Evolutionary conservation across 1,139 yeast genomes (phyloP).

Genomic region (Hemisphaericaspora xylofermentans): DNA sequence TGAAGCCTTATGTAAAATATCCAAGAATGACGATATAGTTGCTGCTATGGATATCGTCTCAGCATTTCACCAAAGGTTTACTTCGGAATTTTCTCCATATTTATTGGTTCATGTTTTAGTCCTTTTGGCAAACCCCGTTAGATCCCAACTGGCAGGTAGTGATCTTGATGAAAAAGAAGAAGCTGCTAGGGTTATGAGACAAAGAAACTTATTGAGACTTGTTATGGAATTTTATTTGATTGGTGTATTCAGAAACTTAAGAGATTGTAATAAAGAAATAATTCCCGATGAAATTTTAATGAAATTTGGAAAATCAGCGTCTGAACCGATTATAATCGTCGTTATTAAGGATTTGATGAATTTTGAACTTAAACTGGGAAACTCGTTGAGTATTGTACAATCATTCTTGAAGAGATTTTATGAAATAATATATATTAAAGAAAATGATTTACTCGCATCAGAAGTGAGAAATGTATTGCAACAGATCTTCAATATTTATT

Average conservation of each 20-base stretch:
- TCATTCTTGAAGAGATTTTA: conserved; percentile 54
- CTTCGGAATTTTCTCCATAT: conserved; percentile 49
- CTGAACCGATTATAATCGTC: conserved; percentile 44
- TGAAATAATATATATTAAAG: conserved; percentile 16
- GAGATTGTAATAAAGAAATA: conserved; percentile 30
- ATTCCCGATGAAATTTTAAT: conserved; percentile 24
- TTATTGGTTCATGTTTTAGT: conserved; percentile 49
- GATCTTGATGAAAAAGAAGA: conserved; percentile 45
- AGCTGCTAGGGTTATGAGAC: conserved; percentile 38
- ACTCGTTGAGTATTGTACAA: conserved; percentile 46
- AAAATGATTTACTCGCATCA: conserved; percentile 14
- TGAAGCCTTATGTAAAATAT: conserved; percentile 60
- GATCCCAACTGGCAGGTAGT: conserved; percentile 12
- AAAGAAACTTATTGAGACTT: conserved; percentile 52
- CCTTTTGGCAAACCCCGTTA: conserved; percentile 41
- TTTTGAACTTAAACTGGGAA: conserved; percentile 49
- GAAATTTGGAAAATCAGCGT: conserved; percentile 20
- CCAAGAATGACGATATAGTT: conserved; percentile 56
- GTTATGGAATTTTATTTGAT: conserved; percentile 61
- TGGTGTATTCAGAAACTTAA: conserved; percentile 53
- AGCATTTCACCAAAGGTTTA: conserved; percentile 76
- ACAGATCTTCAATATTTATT: conserved; percentile 46
- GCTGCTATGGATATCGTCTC: conserved; percentile 71
- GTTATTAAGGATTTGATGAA: conserved; percentile 56
- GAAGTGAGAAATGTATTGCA: conserved; percentile 17